Evolutionary conservation across 2,329 filamentous ascomycete genomes (phyloP).

Genomic region (Beauveria sp.): DNA sequence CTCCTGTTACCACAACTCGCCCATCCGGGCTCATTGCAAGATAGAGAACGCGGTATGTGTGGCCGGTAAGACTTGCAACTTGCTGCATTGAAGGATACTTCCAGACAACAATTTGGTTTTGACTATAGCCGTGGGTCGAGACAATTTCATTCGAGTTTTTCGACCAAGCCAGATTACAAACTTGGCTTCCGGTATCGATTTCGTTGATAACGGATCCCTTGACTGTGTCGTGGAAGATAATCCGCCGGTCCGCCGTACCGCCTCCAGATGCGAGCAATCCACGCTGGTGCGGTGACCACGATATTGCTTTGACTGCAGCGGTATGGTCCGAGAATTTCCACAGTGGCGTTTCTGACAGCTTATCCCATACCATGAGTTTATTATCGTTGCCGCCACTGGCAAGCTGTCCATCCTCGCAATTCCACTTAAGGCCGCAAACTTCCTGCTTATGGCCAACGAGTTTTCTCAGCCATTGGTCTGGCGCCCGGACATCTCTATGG

Average conservation of each 20-base stretch:
- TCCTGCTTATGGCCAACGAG: slow-evolving; percentile 95
- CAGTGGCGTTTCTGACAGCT: slow-evolving; percentile 81
- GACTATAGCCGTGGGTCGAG: slow-evolving; percentile 91
- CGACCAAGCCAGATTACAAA: slow-evolving; percentile 97
- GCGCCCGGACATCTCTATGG: slow-evolving; percentile 88
- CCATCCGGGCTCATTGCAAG: slow-evolving; percentile 96
- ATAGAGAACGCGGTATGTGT: slow-evolving; percentile 94
- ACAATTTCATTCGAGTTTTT: slow-evolving; percentile 98
- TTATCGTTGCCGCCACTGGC: slow-evolving; percentile 97
- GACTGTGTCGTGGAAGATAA: slow-evolving; percentile 96
- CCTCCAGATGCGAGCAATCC: slow-evolving; percentile 92
- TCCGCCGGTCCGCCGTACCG: slow-evolving; percentile 89
- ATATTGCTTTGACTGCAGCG: slow-evolving; percentile 93
- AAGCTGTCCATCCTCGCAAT: slow-evolving; percentile 88
- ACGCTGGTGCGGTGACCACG: slow-evolving; percentile 94
- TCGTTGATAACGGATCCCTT: slow-evolving; percentile 77
- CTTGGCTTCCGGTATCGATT: slow-evolving; percentile 93
- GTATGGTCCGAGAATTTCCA: slow-evolving; percentile 95
- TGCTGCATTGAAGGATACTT: slow-evolving; percentile 99
- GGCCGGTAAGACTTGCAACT: slow-evolving; percentile 87
- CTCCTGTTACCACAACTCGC: slow-evolving; percentile 86
- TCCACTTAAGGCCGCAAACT: slow-evolving; percentile 95
- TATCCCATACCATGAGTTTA: slow-evolving; percentile 98
- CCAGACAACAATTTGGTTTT: slow-evolving; percentile 99
- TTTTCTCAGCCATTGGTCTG: slow-evolving; percentile 82